Percentiles rank a stretch among this genome's conserved stretches.
Conservation (phyloP, 306 rosid species). For the Cicer yamashitae region DNA sequence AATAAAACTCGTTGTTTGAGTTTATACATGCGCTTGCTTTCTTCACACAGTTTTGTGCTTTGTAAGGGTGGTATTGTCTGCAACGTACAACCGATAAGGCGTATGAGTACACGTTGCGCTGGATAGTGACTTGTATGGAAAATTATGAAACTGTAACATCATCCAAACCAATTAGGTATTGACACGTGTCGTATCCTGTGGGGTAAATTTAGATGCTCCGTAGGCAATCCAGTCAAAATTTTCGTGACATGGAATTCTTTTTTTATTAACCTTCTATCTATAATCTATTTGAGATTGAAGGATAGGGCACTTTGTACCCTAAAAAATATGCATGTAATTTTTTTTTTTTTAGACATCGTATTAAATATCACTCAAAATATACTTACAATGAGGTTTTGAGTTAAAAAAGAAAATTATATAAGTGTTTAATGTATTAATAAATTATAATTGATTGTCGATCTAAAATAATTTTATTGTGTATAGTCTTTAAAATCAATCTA, state of each 20-base stretch:
- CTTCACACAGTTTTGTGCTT: conserved; percentile 32
- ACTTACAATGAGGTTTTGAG: too few species aligned
- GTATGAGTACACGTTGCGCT: conserved; percentile 15
- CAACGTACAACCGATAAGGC: conserved; percentile 29
- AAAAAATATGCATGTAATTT: too few species aligned
- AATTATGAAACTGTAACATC: neutral
- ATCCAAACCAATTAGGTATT: neutral
- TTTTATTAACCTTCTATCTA: too few species aligned
- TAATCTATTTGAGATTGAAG: too few species aligned
- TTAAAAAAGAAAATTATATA: too few species aligned
- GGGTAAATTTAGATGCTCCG: neutral
- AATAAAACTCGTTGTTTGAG: conserved; percentile 28
- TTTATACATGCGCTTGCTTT: conserved; percentile 35
- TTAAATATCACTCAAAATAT: too few species aligned
- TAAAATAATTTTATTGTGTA: too few species aligned
- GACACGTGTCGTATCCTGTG: neutral
- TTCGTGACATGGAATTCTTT: neutral
- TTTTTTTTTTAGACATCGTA: too few species aligned
- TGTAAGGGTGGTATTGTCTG: conserved; percentile 38
- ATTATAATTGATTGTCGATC: too few species aligned
- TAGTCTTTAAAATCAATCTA: too few species aligned
- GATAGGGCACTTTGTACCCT: too few species aligned
- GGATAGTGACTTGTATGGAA: conserved; percentile 21
- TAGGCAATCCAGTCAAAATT: neutral
- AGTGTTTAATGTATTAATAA: too few species aligned